Percentiles rank a stretch among this genome's conserved stretches.
Evolutionary conservation across 768 basidiomycete genomes (phyloP).

Genomic region (Auricularia heimuer): DNA sequence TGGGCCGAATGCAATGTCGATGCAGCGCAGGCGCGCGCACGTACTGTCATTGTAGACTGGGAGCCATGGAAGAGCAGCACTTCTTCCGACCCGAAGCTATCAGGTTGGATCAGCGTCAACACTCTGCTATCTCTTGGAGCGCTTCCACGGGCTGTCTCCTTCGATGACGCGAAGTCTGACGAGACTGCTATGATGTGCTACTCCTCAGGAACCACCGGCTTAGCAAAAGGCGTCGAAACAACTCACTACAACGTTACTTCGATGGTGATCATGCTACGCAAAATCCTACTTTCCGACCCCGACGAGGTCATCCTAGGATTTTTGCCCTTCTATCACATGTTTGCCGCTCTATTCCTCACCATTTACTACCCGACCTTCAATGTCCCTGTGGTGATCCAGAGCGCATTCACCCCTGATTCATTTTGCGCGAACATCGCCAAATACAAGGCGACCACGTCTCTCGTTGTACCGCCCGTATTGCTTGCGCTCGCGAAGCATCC

Average conservation of each 20-base stretch:
- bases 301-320: constrained; percentile 50
- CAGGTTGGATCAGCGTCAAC: constrained; percentile 31
- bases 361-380: constrained; percentile 5
- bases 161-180: constrained; percentile 39
- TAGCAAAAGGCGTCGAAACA: constrained; percentile 58
- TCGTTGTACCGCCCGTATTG: constrained; percentile 78
- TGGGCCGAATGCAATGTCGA: constrained; percentile 41
- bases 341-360: neutral
- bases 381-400: constrained; percentile 17
- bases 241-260: constrained; percentile 49
- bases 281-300: constrained; percentile 32
- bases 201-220: constrained; percentile 61
- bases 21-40: constrained; percentile 36
- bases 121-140: constrained; percentile 43
- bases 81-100: constrained; percentile 18
- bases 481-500: constrained; percentile 64
- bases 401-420: constrained; percentile 52
- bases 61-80: constrained; percentile 24
- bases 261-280: constrained; percentile 40
- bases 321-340: constrained; percentile 38
- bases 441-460: constrained; percentile 47
- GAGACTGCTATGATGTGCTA: constrained; percentile 63
- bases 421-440: constrained; percentile 59
- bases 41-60: constrained; percentile 45
- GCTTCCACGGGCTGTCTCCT: constrained; percentile 43